Base-by-base conservation (phyloP, 441 rosid species). In the Populus hybrid region DNA sequence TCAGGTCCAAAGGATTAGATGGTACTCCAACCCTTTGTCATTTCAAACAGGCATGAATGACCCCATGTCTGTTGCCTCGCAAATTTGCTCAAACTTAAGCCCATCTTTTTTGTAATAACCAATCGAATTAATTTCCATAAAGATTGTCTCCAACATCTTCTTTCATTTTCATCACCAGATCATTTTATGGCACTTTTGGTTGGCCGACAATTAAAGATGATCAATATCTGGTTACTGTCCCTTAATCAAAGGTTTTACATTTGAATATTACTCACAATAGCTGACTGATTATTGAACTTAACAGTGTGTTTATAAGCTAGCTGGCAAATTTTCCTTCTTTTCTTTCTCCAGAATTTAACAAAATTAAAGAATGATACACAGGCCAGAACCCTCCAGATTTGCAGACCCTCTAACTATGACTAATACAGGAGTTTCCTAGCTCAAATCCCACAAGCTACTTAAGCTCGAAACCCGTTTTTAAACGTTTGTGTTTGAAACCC, bases 1-100 rank as follows among this genome's bases (percentile, higher is more conserved):
- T 78, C 76, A 77, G 82, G 79, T 81, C 87, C 69, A 83, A 84
- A 73, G 86, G 85, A 14, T 73, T 78, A 24, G 83, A 83, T 74
- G 87, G 87, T 57, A 80, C 68, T 21, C 75, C 88, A 9, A 46
- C 75, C 32, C 89, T 80, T 42, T 5, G 76, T 24, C 88, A 82
- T 71, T 86, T 85, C 35, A 79, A 78, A 77, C 57, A 78, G 69
- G 19, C 28, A 21, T 75, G 46, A 23, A 66, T 9, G 16, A 66
- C 14, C n/a, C 69, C 61, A 6, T 53, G 7, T 5, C n/a, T 53
- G 61, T 6, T 53, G 46, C 46, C 46, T 38, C 46, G 9, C 46
- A 38, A 38, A 38, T 38, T 38, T 9, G 61, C 61, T 16, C 61
- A 16, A 18, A 53, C 7, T 53, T 18, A 16, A 14, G 21, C 18